phyloP scores from a whole-genome alignment of 176 grass and related monocot genomes.

The Phoenix roebelenii region DNA sequence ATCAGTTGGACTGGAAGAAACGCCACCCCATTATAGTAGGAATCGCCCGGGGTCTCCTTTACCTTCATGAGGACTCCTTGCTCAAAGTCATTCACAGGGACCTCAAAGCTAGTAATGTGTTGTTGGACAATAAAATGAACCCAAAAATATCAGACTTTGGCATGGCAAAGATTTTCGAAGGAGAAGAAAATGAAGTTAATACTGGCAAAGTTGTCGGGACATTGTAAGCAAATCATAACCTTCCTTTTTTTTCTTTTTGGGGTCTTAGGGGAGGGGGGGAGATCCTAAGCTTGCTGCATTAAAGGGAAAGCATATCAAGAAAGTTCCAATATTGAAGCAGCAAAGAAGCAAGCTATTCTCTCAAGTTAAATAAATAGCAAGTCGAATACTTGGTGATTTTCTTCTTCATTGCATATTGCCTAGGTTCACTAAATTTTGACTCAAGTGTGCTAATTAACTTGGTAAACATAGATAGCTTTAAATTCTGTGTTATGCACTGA shows the following conservation, averaged over 20 bases:
- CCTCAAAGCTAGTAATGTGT: slow-evolving; percentile 83
- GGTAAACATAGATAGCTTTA: no score
- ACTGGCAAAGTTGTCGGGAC: slow-evolving; percentile 66
- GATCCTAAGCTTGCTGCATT: no score
- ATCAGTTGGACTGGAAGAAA: slow-evolving; percentile 67
- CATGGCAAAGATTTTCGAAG: slow-evolving; percentile 83
- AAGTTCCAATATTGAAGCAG: no score
- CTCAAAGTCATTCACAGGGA: slow-evolving; percentile 77
- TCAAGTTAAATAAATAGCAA: no score
- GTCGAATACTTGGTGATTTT: no score
- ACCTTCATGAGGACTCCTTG: slow-evolving; percentile 84
- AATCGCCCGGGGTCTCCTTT: slow-evolving; percentile 66
- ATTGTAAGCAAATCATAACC: slow-evolving; percentile 33
- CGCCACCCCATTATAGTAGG: slow-evolving; percentile 67
- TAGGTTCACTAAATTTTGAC: not conserved
- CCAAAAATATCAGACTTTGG: slow-evolving; percentile 97
- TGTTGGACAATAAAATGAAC: slow-evolving; percentile 88
- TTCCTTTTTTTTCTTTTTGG: not conserved
- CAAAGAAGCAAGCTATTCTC: no score
- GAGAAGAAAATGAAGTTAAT: slow-evolving; percentile 48
- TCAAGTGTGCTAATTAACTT: not conserved
- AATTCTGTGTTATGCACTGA: no score
- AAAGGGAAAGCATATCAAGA: no score
- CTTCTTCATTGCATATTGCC: no score
- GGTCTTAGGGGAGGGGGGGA: no score